These are phyloP conservation scores for Neospermospora avenae DNA, from an alignment of 2,329 filamentous ascomycete genomes.

Conservation along the genomic window DNA sequence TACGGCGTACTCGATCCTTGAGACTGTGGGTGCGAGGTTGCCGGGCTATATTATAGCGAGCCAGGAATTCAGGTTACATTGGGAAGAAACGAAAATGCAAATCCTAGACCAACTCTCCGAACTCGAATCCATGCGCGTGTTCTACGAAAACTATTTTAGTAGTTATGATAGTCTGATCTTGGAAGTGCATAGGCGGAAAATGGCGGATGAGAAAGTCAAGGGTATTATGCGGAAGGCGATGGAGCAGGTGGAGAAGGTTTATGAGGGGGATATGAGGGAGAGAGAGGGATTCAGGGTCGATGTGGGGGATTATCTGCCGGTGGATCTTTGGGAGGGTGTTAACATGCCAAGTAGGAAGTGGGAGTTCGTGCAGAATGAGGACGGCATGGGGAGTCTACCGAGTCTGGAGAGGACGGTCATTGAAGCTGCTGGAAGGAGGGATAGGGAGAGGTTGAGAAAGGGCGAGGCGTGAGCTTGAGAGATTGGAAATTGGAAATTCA, in stretches of 20 bases:
- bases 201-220: slow-evolving; percentile 70
- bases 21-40: slow-evolving; percentile 64
- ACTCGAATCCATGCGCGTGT: slow-evolving; percentile 71
- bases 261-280: slow-evolving; percentile 67
- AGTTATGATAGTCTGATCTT: slow-evolving; percentile 83
- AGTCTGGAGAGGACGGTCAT: slow-evolving; percentile 26
- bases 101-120: slow-evolving; percentile 70
- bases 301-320: slow-evolving; percentile 81
- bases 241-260: slow-evolving; percentile 71
- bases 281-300: slow-evolving; percentile 77
- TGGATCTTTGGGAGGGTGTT: slow-evolving; percentile 82
- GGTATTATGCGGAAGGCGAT: slow-evolving; percentile 74
- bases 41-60: slow-evolving; percentile 63
- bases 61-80: slow-evolving; percentile 60
- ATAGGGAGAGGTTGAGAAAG: slow-evolving; percentile 23
- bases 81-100: slow-evolving; percentile 70
- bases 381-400: slow-evolving; percentile 22
- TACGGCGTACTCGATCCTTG: slow-evolving; percentile 62
- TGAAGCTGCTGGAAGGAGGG: slow-evolving; percentile 28
- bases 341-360: slow-evolving; percentile 41
- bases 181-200: slow-evolving; percentile 73
- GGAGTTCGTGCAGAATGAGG: slow-evolving; percentile 26
- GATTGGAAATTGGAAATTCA: too few species aligned
- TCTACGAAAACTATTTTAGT: slow-evolving; percentile 82
- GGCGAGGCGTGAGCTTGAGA: background rate